These are phyloP conservation scores for Syncephalastrum contaminatum DNA, from an alignment of 371 early-diverging fungal species.

Conservation along the genomic window DNA sequence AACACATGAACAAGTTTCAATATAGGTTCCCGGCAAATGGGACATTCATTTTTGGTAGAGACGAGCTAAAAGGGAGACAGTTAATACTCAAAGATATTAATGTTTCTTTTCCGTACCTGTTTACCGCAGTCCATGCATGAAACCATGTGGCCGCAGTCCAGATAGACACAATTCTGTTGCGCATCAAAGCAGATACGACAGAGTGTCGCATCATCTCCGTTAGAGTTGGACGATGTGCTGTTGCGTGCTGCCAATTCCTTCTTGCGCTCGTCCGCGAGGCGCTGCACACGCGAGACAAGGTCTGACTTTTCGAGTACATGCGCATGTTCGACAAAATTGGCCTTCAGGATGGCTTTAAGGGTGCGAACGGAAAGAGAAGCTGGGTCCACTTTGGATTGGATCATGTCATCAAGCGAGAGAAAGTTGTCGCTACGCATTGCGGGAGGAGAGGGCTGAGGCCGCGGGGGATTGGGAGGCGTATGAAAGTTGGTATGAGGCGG, in stretches of 20 bases:
- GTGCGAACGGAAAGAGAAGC: conserved; percentile 48
- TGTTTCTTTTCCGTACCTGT: conserved; percentile 28
- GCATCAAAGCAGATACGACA: conserved; percentile 63
- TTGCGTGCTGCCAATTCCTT: conserved; percentile 19
- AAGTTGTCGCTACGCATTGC: conserved; percentile 13
- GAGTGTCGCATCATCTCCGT: conserved; percentile 35
- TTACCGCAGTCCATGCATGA: conserved; percentile 64
- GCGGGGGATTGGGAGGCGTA: conserved; percentile 7
- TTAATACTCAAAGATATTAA: background rate
- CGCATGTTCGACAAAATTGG: conserved; percentile 50
- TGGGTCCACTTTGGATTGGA: conserved; percentile 40
- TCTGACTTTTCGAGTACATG: conserved; percentile 56
- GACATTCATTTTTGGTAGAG: conserved; percentile 56
- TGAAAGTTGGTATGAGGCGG: conserved; percentile 4
- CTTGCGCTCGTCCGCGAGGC: conserved; percentile 42
- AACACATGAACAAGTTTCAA: conserved; percentile 53
- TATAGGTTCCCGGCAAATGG: conserved; percentile 62
- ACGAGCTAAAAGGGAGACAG: conserved; percentile 33
- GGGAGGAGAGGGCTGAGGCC: conserved; percentile 13
- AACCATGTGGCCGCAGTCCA: conserved; percentile 62
- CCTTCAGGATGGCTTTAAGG: conserved; percentile 47
- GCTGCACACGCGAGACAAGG: conserved; percentile 43
- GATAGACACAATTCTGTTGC: conserved; percentile 61
- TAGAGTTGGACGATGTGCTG: conserved; percentile 2
- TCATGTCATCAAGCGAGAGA: conserved; percentile 31